Evolutionary conservation across 345 rosid genomes (phyloP).

Genomic region (Heritiera littoralis): DNA sequence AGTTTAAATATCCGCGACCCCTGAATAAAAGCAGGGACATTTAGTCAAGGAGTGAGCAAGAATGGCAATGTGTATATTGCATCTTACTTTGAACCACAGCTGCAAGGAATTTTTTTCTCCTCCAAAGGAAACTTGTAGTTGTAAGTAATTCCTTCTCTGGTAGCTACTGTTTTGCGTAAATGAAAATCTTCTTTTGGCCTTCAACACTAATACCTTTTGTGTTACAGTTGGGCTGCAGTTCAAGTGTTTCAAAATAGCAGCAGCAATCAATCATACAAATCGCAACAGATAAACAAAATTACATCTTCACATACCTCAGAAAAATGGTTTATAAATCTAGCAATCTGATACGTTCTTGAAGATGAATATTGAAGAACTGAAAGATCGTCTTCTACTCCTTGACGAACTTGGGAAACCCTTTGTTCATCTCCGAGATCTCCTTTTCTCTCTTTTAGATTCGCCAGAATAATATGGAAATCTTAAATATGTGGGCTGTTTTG

Average conservation of each 20-base stretch:
- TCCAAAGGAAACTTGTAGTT: constrained; percentile 97
- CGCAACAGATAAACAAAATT: constrained; percentile 18
- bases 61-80: background rate
- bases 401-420: too few species aligned
- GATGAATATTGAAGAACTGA: too few species aligned
- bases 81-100: constrained; percentile 94
- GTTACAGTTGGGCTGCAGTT: constrained; percentile 89
- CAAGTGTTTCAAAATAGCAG: constrained; percentile 31
- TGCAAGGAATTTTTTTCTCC: constrained; percentile 92
- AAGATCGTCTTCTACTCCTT: too few species aligned
- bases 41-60: constrained; percentile 7
- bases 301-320: constrained; percentile 65
- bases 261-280: constrained; percentile 21
- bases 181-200: constrained; percentile 89
- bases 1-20: constrained; percentile 92
- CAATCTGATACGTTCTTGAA: constrained; percentile 34
- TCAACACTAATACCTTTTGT: constrained; percentile 93
- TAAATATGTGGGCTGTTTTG: too few species aligned
- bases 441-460: too few species aligned
- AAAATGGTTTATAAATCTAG: constrained; percentile 97
- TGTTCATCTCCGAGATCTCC: too few species aligned
- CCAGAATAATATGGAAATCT: too few species aligned
- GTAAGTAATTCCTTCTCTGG: constrained; percentile 92
- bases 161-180: constrained; percentile 81
- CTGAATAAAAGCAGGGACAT: constrained; percentile 39